phyloP scores from a whole-genome alignment of 2,329 filamentous ascomycete species.

The Calonectria pauciramosa region DNA sequence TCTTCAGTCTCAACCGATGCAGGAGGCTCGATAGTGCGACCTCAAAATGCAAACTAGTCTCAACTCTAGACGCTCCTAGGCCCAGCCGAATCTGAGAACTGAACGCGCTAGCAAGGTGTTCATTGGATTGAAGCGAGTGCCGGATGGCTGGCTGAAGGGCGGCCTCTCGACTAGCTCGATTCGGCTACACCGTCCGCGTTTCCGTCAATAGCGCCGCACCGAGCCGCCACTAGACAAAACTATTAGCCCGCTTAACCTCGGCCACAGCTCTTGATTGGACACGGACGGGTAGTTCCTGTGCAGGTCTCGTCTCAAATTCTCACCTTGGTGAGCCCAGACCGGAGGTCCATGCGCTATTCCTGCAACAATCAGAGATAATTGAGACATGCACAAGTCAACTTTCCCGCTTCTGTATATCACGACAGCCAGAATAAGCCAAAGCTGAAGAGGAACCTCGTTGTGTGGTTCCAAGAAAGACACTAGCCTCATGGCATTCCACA shows the following conservation, averaged over 20 bases:
- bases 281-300: neutral
- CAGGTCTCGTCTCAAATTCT: neutral
- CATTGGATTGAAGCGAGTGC: neutral
- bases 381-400: neutral
- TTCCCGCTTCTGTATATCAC: neutral
- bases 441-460: neutral
- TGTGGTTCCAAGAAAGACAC: neutral
- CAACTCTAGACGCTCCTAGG: neutral
- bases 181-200: neutral
- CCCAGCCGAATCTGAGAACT: neutral
- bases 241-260: neutral
- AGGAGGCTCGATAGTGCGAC: neutral
- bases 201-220: constrained; percentile 8
- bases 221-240: neutral
- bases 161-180: neutral
- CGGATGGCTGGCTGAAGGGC: neutral
- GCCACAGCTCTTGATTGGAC: neutral
- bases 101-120: neutral
- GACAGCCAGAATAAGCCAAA: neutral
- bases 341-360: neutral
- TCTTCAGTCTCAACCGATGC: neutral
- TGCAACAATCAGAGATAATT: neutral
- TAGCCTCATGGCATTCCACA: neutral
- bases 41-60: neutral
- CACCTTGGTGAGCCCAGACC: neutral